Evolutionary conservation across 2,329 filamentous ascomycete species (phyloP), one percentile per base, ranked within the genome.

Genomic region (Calonectria pseudoreteaudii): DNA sequence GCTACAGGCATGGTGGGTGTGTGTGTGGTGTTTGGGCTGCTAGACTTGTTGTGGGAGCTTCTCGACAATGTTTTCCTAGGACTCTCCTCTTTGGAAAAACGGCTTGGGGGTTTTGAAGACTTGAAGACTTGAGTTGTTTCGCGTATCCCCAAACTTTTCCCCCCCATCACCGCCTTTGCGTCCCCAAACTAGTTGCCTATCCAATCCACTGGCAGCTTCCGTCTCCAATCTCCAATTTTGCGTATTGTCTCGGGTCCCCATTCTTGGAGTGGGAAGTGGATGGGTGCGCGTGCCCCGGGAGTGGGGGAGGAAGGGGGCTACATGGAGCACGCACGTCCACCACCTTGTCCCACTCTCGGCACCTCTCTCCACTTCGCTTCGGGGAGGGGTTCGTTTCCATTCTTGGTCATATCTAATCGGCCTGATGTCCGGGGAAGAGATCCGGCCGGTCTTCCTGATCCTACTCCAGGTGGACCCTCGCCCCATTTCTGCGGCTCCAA

Each of bases 1-100:
- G 76, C 76, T 41, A 44, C 66, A 28, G 76, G 76, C 76, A 77
- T 77, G 64, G 23, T 71, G 68, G n/a, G n/a, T n/a, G n/a, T n/a
- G 44, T 50, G 70, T 26, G 28, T 28, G 28, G 62, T 16, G 20
- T 44, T 47, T 47, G 20, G 38, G 41, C 14, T 18, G 58, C 44
- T 56, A 23, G 53, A 49, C n/a, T 23, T 44, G 20, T 23, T 44
- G 20, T 20, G 20, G 23, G 31, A 65, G 26, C 26, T 47, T 28
- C 16, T 47, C 41, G 60, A 47, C 26, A 66, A 72, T 64, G 58
- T 47, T 44, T 47, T 44, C 49, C 44, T 47, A 52, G 47, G 34
- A 47, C 14, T 49, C 36, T 47, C 47, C 23, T n/a, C n/a, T n/a
- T n/a, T n/a, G n/a, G n/a, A 30, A 50, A 53, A 52, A 65, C 53